These are phyloP conservation scores for Mycosphaerelloides madeirae DNA, from an alignment of 2,329 filamentous ascomycete genomes.

Conservation along the genomic window DNA sequence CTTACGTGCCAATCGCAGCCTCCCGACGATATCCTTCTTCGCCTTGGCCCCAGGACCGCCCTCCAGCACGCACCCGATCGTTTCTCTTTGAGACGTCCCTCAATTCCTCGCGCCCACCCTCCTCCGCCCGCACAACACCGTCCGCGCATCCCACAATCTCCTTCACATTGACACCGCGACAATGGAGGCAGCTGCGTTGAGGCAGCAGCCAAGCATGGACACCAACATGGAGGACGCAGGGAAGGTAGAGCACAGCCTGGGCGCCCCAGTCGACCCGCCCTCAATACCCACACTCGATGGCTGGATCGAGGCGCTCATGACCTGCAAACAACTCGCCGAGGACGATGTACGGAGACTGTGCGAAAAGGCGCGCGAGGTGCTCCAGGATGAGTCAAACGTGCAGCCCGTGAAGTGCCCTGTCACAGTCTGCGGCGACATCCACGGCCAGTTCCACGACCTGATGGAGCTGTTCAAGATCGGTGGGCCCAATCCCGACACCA, in stretches of 20 bases:
- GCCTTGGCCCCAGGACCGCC: no score
- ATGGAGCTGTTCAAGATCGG: constrained; percentile 99
- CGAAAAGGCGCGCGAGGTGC: constrained; percentile 94
- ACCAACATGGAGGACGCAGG: constrained; percentile 99
- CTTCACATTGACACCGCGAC: constrained; percentile 12
- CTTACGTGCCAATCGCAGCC: no score
- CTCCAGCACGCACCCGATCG: no score
- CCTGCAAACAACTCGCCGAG: constrained; percentile 95
- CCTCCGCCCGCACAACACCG: neutral
- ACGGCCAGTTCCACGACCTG: constrained; percentile 97
- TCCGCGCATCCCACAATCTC: neutral
- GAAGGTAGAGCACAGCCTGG: constrained; percentile 71
- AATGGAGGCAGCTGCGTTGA: constrained; percentile 33
- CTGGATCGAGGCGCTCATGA: constrained; percentile 98
- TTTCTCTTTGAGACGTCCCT: neutral
- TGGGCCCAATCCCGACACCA: constrained; percentile 94
- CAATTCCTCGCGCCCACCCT: neutral
- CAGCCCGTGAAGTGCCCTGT: constrained; percentile 99
- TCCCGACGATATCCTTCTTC: no score
- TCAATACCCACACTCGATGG: constrained; percentile 90
- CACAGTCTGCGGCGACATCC: constrained; percentile 97
- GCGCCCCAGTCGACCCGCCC: constrained; percentile 71
- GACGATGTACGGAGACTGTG: constrained; percentile 92
- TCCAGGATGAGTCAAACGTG: constrained; percentile 97
- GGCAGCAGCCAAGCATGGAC: constrained; percentile 51